These are phyloP conservation scores for Rhazya stricta DNA, from an alignment of 257 asterid genomes.

Conservation along the genomic window DNA sequence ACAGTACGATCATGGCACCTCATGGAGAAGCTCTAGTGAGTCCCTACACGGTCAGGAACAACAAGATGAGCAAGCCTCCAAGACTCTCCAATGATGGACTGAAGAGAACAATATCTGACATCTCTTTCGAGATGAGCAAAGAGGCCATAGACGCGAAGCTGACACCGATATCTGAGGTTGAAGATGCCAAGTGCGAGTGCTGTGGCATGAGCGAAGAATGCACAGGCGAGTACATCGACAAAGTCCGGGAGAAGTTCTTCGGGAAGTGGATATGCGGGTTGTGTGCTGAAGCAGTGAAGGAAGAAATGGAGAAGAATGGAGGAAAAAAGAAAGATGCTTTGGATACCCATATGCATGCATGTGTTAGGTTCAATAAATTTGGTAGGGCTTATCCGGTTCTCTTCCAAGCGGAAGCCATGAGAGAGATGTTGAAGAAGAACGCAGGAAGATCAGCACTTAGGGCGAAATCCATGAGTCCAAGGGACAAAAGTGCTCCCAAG, in stretches of 20 bases:
- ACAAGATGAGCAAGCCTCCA: conserved; percentile 36
- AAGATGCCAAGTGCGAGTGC: conserved; percentile 88
- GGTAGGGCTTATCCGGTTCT: conserved; percentile 83
- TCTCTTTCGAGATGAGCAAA: conserved; percentile 55
- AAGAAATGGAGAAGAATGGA: conserved; percentile 75
- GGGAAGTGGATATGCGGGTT: conserved; percentile 84
- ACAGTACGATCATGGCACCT: conserved; percentile 15
- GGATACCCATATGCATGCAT: conserved; percentile 65
- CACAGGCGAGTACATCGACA: conserved; percentile 59
- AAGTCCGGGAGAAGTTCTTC: conserved; percentile 40
- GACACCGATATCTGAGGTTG: conserved; percentile 56
- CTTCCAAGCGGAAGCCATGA: conserved; percentile 83
- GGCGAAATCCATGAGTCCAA: conserved; percentile 63
- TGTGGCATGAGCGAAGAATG: conserved; percentile 93
- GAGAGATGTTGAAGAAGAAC: conserved; percentile 51
- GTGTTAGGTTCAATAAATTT: conserved; percentile 60
- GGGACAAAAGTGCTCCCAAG: conserved; percentile 33
- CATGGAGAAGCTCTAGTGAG: conserved; percentile 14
- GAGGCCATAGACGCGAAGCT: neutral
- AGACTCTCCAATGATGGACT: conserved; percentile 51
- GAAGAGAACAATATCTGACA: conserved; percentile 68
- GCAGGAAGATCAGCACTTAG: conserved; percentile 28
- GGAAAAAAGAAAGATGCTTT: conserved; percentile 61
- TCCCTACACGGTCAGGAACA: neutral
- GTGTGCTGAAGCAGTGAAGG: conserved; percentile 82